A percentile compares a stretch with the other conserved stretches of the same genome.
phyloP scores from a whole-genome alignment of 2,329 filamentous ascomycete genomes.

The Stachybotrys elegans region DNA sequence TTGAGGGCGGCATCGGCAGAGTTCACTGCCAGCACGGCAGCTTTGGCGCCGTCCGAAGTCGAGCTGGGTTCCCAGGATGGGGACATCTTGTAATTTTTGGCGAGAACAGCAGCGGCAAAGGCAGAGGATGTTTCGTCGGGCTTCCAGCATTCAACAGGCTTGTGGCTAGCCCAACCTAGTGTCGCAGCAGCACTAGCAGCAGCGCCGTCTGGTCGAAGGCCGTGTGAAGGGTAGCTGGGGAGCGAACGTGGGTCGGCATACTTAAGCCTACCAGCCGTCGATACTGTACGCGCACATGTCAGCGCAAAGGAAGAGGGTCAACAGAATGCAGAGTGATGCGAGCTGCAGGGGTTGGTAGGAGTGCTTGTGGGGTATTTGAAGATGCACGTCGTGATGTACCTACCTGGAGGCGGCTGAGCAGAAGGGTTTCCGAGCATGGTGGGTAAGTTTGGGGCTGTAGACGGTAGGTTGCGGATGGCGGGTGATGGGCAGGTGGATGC shows the following conservation, averaged over 20 bases:
- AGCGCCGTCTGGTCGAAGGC: slow-evolving; percentile 49
- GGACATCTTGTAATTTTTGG: slow-evolving; percentile 36
- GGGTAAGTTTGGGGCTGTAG: too few species aligned
- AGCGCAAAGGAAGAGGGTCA: too few species aligned
- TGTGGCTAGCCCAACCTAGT: slow-evolving; percentile 67
- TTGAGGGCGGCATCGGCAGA: slow-evolving; percentile 29
- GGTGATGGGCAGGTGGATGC: too few species aligned
- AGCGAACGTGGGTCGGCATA: slow-evolving; percentile 70
- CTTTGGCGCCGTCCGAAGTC: slow-evolving; percentile 65
- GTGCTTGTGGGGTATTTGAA: slow-evolving; percentile 3
- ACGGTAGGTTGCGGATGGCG: too few species aligned
- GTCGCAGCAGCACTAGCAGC: slow-evolving; percentile 72
- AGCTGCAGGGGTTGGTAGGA: too few species aligned
- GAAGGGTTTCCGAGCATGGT: slow-evolving; percentile 20
- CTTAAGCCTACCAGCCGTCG: slow-evolving; percentile 47
- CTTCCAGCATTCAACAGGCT: slow-evolving; percentile 60
- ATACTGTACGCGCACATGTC: slow-evolving; percentile 15
- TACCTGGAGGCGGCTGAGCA: slow-evolving; percentile 15
- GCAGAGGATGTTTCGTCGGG: slow-evolving; percentile 52
- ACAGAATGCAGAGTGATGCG: too few species aligned
- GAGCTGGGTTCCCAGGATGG: slow-evolving; percentile 58
- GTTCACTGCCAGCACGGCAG: slow-evolving; percentile 60
- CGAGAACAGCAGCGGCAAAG: slow-evolving; percentile 36
- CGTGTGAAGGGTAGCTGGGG: slow-evolving; percentile 67
- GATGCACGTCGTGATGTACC: slow-evolving; percentile 9